Evolutionary conservation across 148 eudicot genomes (phyloP).

Genomic region (Camellia lanceoleosa): DNA sequence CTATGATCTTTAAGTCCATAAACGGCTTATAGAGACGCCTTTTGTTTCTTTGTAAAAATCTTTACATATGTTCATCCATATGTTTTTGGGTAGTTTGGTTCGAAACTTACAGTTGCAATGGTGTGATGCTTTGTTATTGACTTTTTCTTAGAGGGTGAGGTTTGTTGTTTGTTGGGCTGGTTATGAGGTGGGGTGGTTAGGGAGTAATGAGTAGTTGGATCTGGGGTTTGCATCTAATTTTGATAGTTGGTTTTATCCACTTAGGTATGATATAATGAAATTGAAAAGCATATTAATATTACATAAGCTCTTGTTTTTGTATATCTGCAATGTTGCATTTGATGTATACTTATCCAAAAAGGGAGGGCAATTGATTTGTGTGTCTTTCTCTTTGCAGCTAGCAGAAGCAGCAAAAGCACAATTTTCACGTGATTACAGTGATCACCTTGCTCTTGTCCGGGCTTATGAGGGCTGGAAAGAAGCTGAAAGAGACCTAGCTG

Average conservation of each 20-base stretch:
- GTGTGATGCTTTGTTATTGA: neutral
- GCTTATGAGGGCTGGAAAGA: constrained; percentile 93
- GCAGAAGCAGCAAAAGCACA: constrained; percentile 98
- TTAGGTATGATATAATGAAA: neutral
- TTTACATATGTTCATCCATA: neutral
- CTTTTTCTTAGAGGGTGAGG: neutral
- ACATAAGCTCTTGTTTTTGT: neutral
- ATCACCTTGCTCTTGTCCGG: constrained; percentile 91
- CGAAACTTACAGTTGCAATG: neutral
- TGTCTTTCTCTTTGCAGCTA: constrained; percentile 50
- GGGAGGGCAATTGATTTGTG: too few relatives aligned
- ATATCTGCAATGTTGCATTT: neutral
- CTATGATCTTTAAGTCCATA: too few relatives aligned
- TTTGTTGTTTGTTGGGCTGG: too few relatives aligned
- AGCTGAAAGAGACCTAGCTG: constrained; percentile 71
- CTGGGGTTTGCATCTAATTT: neutral
- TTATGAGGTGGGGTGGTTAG: neutral
- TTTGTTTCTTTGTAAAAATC: neutral
- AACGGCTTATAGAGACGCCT: too few relatives aligned
- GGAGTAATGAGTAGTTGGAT: neutral
- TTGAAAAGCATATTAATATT: neutral
- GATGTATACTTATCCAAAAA: neutral
- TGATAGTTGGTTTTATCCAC: neutral
- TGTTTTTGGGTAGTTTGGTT: neutral
- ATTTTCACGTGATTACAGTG: constrained; percentile 75